phyloP scores from a whole-genome alignment of 2,329 filamentous ascomycete species.

The Fonsecaea nubica region DNA sequence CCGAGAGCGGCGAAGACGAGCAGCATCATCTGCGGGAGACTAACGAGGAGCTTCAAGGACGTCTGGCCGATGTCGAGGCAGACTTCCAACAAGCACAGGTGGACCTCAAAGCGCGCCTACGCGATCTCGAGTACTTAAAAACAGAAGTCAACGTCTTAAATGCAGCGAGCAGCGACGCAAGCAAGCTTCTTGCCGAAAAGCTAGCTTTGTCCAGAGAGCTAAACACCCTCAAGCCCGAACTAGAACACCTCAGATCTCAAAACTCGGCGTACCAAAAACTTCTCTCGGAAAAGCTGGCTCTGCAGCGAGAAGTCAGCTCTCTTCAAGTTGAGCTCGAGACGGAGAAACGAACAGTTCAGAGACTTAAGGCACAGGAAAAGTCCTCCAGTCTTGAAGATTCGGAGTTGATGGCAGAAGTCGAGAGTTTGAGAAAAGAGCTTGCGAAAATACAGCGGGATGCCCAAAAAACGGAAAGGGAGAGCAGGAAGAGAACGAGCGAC shows the following conservation, averaged over 20 bases:
- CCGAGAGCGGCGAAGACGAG: conserved; percentile 64
- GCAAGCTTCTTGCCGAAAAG: conserved; percentile 72
- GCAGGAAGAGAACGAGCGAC: conserved; percentile 64
- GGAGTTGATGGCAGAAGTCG: conserved; percentile 46
- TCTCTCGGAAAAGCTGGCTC: conserved; percentile 76
- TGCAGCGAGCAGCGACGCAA: conserved; percentile 70
- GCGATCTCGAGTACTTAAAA: conserved; percentile 64
- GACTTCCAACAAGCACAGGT: conserved; percentile 59
- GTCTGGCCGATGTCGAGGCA: conserved; percentile 48
- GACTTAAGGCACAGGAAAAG: conserved; percentile 58
- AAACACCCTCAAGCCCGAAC: conserved; percentile 63
- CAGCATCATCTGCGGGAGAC: conserved; percentile 58
- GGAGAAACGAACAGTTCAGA: conserved; percentile 73
- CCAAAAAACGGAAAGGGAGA: conserved; percentile 55
- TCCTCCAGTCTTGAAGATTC: conserved; percentile 56
- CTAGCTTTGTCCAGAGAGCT: conserved; percentile 66
- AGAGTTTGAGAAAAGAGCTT: conserved; percentile 59
- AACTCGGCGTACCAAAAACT: conserved; percentile 68
- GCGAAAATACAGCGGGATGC: conserved; percentile 59
- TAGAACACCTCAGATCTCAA: conserved; percentile 68
- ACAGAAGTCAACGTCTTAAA: conserved; percentile 74
- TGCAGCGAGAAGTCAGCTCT: conserved; percentile 78
- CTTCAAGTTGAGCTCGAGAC: conserved; percentile 83
- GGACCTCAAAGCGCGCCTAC: conserved; percentile 58
- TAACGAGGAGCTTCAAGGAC: conserved; percentile 56